A percentile compares a stretch with the other conserved stretches of the same genome.
Evolutionary conservation across 345 rosid species (phyloP).

Genomic region (Corchorus capsularis): DNA sequence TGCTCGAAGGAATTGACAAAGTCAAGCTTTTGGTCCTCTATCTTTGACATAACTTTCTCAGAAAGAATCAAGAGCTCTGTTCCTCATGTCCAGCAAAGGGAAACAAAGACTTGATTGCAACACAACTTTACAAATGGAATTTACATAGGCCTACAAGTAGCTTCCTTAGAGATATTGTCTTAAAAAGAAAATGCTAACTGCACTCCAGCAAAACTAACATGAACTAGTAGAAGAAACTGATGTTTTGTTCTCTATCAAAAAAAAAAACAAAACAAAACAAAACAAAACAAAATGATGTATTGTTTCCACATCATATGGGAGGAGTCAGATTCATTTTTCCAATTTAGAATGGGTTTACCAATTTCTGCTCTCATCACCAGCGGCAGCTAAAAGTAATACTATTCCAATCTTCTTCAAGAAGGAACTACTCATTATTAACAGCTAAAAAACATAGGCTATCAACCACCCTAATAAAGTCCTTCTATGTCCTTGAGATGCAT

Average conservation of each 20-base stretch:
- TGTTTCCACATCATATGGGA: not conserved
- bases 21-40: slow-evolving; percentile 1
- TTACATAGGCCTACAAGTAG: not conserved
- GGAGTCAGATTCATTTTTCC: slow-evolving; percentile 2
- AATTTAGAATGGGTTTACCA: not conserved
- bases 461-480: slow-evolving; percentile 5
- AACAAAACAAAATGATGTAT: not conserved
- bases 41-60: not conserved
- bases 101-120: not conserved
- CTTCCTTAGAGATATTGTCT: not conserved
- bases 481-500: not conserved
- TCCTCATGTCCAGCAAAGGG: not conserved
- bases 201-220: too few relatives aligned
- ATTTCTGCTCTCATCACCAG: not conserved
- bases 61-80: not conserved
- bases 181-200: not conserved
- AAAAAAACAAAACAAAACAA: too few relatives aligned
- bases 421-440: not conserved
- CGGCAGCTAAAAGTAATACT: not conserved
- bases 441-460: not conserved
- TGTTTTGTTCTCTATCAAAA: too few relatives aligned
- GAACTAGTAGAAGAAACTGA: not conserved
- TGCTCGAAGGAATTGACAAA: not conserved
- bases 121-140: not conserved
- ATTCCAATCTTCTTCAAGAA: not conserved